Conservation (phyloP, 805 yeast species). For the Cyberlindnera xylosilytica region DNA sequence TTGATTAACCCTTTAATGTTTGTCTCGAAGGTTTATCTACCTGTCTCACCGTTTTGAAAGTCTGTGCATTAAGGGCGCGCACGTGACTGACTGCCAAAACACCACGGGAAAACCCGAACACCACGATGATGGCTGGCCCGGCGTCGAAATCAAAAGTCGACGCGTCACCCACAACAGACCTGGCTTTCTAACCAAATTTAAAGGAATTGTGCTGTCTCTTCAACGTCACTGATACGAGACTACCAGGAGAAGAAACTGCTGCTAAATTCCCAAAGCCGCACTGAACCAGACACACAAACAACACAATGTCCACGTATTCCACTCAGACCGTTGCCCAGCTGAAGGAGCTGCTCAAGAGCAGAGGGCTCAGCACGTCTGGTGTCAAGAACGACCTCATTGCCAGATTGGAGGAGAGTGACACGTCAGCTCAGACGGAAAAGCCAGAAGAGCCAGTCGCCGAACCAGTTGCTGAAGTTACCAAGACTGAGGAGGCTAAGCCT, state of each 20-base stretch:
- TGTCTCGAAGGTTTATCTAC: too few species aligned
- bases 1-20: too few species aligned
- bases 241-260: too few species aligned
- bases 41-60: too few species aligned
- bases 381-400: conserved; percentile 75
- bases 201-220: too few species aligned
- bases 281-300: not conserved
- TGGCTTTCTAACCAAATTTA: not conserved
- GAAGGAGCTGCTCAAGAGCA: conserved; percentile 68
- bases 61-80: too few species aligned
- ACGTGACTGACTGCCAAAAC: too few species aligned
- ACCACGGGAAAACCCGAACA: too few species aligned
- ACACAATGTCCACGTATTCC: conserved; percentile 36
- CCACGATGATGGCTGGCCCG: too few species aligned
- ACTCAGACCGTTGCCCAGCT: conserved; percentile 79
- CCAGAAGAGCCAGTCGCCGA: conserved; percentile 2
- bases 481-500: too few species aligned
- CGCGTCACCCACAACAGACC: not conserved
- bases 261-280: too few species aligned
- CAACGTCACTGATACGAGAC: too few species aligned
- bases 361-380: conserved; percentile 69
- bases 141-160: not conserved
- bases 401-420: conserved; percentile 59
- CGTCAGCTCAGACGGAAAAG: conserved; percentile 2
- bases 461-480: conserved; percentile 1